Conservation (phyloP, 306 rosid species). For the Cucumis melo region DNA sequence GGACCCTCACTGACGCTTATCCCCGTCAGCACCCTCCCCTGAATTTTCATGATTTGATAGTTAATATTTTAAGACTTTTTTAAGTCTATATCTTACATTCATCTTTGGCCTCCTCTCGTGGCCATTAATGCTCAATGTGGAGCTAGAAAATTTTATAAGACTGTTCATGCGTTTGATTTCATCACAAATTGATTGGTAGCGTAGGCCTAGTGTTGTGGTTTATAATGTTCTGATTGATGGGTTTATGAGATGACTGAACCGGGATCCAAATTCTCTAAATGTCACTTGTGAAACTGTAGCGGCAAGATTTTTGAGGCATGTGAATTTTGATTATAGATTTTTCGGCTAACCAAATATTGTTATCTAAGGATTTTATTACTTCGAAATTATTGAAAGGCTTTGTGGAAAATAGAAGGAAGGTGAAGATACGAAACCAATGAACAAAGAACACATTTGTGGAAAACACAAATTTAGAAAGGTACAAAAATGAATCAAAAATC, state of each 20-base stretch:
- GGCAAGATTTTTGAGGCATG: constrained; percentile 25
- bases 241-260: constrained; percentile 55
- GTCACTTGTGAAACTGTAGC: constrained; percentile 70
- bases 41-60: too few relatives aligned
- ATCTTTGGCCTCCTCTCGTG: too few relatives aligned
- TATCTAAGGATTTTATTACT: constrained; percentile 44
- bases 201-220: too few relatives aligned
- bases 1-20: not conserved
- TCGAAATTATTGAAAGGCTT: constrained; percentile 36
- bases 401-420: constrained; percentile 28
- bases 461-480: too few relatives aligned
- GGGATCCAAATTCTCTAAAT: constrained; percentile 34
- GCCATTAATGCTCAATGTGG: too few relatives aligned
- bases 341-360: constrained; percentile 29
- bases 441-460: constrained; percentile 14
- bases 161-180: too few relatives aligned
- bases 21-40: not conserved
- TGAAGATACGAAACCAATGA: constrained; percentile 35
- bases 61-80: too few relatives aligned
- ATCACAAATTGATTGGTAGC: too few relatives aligned
- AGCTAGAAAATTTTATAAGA: too few relatives aligned
- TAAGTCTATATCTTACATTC: too few relatives aligned
- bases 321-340: constrained; percentile 39
- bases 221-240: too few relatives aligned
- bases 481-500: too few relatives aligned